Base-by-base conservation (phyloP, 805 yeast genomes). In the Candida sanyiensis region DNA sequence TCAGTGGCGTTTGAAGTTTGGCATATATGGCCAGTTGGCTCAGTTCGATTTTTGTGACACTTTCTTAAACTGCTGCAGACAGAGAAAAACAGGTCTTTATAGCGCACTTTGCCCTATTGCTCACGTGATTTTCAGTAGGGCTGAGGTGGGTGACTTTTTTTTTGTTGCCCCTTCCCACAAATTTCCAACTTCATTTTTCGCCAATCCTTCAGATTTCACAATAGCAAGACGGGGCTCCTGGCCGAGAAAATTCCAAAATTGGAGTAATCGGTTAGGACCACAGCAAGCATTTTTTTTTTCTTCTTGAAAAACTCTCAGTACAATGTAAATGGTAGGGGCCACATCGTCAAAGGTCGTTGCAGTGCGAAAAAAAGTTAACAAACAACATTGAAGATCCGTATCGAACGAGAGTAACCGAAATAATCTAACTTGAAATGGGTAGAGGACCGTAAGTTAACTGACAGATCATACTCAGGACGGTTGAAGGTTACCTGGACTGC, bases 371-470 rank as follows among this genome's bases (percentile, higher is more conserved):
- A 39, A 39, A 27, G 25, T 19, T 20, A 32, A 18, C 15, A 33
- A 28, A 28, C 33, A n/a, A 13, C 16, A 33, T 22, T 7, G 11
- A 33, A 7, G 13, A 33, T 23, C 28, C 33, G 31, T 28, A 20
- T 19, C 16, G 19, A 21, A 27, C 18, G 5, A 12, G 24, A 19
- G 20, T n/a, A 6, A 35, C 30, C 25, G 25, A 28, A 35, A 24
- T 19, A 35, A 35, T 21, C 37, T 38, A 37, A 28, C 26, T 38
- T 48, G 50, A 48, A 48, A 54, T 54, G 59, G 59, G 57, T 47
- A 54, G 59, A 54, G 59, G 59, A 51, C 57, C 57, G 58, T 54
- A 54, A 49, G 58, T 53, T n/a, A n/a, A n/a, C n/a, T n/a, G n/a
- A n/a, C n/a, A n/a, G n/a, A n/a, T n/a, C n/a, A n/a, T n/a, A n/a